phyloP scores from a whole-genome alignment of 106 monocot species.

The Posidonia australis region DNA sequence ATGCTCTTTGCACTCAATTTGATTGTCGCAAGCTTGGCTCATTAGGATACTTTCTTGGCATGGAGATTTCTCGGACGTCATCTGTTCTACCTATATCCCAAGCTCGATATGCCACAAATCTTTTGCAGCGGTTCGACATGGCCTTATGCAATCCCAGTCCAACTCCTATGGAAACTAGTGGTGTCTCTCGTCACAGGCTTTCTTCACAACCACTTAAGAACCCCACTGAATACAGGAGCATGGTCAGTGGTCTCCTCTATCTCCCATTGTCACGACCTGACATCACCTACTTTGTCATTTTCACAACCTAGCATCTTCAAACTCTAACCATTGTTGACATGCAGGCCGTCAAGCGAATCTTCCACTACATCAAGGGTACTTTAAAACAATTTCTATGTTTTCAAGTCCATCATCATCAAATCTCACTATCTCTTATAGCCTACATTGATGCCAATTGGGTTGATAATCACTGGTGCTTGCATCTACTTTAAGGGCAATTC shows the following conservation, averaged over 20 bases:
- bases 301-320: background rate
- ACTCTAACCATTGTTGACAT: background rate
- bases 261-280: background rate
- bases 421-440: background rate
- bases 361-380: conserved; percentile 18
- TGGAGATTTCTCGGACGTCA: too few species aligned
- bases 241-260: too few species aligned
- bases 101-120: too few species aligned
- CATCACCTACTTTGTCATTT: background rate
- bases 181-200: too few species aligned
- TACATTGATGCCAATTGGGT: background rate
- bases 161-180: background rate
- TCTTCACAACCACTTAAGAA: background rate
- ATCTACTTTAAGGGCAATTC: too few species aligned
- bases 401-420: background rate
- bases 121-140: too few species aligned
- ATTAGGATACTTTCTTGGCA: too few species aligned
- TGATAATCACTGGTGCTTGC: too few species aligned
- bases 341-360: conserved; percentile 11
- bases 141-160: too few species aligned
- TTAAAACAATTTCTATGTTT: background rate
- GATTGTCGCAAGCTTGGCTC: background rate
- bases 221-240: background rate
- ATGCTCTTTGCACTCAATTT: background rate
- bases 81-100: too few species aligned